Base-by-base conservation (phyloP, 352 stramenopile genomes). In the Achlya hypogyna region DNA sequence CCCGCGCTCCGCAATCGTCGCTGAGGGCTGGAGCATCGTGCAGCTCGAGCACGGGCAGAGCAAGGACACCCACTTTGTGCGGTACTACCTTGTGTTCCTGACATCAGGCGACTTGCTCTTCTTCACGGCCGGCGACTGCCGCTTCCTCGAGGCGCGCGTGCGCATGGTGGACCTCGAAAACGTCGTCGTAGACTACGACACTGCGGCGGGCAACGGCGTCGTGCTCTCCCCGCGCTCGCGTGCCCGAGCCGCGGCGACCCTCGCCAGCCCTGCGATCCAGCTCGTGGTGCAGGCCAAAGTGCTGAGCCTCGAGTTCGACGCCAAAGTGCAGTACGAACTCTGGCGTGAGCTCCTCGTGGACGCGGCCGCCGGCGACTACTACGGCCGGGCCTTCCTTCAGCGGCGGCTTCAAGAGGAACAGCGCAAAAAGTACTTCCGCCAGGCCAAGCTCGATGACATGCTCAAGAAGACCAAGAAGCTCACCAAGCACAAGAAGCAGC, bases 21-120 rank as follows among this genome's bases (percentile, higher is more conserved):
- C 59, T 16, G 59, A 65, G 38, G 59, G 56, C 42, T 65, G 59
- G 59, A 56, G 38, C 29, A 65, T 65, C 47, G 59, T 65, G 16
- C 59, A 65, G 35, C 59, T 65, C 4, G 59, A 64, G 25, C 29
- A 40, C 16, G 16, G 27, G 16, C 29, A 64, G 29, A 25, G 25
- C 20, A 40, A 40, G n/a, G 35, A 42, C 5, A 20, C 23, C 27
- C 18, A 2, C 2, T 65, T 58, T 54, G 20, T 56, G 29, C 42
- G 59, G 6, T 54, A 54, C 16, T 65, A 51, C 29, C 23, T 65
- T 9, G 12, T 65, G 34, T 65, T 65, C 56, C 6, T 65, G 8
- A 43, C 29, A 9, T 53, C 29, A 25, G 59, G 59, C 25, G 59
- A 65, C 32, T 23, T 65, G 6, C 59, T 65, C 29, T 65, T 65